These are phyloP conservation scores for Corrigiola litoralis DNA, from an alignment of 179 eudicot species.

Conservation along the genomic window DNA sequence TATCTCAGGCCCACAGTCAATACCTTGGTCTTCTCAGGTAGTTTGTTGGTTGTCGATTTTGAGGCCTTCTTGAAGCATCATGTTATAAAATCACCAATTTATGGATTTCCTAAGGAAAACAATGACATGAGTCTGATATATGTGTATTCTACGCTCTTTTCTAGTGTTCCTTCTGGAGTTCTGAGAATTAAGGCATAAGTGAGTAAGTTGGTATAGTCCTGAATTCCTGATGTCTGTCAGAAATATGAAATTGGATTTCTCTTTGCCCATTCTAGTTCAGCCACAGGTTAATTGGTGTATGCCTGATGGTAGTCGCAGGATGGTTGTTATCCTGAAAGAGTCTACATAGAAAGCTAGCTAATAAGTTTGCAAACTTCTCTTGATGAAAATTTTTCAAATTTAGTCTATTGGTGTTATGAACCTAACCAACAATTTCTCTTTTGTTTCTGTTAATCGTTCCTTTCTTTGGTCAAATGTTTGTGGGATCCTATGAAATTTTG, in stretches of 20 bases:
- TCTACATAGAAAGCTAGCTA: neutral
- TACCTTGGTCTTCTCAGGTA: neutral
- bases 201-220: neutral
- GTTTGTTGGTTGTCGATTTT: neutral
- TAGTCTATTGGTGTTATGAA: too few relatives aligned
- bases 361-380: too few relatives aligned
- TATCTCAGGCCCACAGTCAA: too few relatives aligned
- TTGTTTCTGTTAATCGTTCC: too few relatives aligned
- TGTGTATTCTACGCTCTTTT: neutral
- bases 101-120: neutral
- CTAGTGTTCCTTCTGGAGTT: neutral
- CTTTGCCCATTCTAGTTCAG: neutral
- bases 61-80: too few relatives aligned
- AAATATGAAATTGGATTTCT: neutral
- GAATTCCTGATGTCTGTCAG: neutral
- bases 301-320: neutral
- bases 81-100: too few relatives aligned
- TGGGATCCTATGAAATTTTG: too few relatives aligned
- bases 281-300: neutral
- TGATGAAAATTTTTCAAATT: too few relatives aligned
- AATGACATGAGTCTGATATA: neutral
- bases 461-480: too few relatives aligned
- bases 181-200: neutral
- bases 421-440: too few relatives aligned
- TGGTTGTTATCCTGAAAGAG: neutral